These are phyloP conservation scores for Ottelia alismoides DNA, from an alignment of 106 monocot species.

Conservation along the genomic window DNA sequence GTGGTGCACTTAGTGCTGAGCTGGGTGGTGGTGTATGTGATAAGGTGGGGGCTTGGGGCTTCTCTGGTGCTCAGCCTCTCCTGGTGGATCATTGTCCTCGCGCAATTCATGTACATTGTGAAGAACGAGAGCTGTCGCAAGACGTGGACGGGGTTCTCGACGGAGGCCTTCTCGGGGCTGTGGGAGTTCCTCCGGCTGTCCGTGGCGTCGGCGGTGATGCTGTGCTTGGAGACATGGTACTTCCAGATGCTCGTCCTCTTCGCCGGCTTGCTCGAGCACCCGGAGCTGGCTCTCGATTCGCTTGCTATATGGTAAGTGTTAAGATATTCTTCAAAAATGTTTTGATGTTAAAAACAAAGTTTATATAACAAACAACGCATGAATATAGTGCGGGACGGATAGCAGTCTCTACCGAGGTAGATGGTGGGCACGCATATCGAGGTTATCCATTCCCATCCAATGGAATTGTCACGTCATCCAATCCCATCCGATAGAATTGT, in stretches of 20 bases:
- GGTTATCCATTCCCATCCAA: no score
- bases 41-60: slow-evolving; percentile 32
- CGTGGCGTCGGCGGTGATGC: slow-evolving; percentile 54
- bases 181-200: slow-evolving; percentile 65
- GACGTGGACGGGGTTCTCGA: slow-evolving; percentile 59
- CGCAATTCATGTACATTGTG: slow-evolving; percentile 32
- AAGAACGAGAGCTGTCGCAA: slow-evolving; percentile 27
- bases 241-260: slow-evolving; percentile 25
- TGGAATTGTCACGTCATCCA: no score
- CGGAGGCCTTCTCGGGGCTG: slow-evolving; percentile 33
- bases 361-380: no score
- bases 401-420: no score
- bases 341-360: no score
- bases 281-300: slow-evolving; percentile 49
- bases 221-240: slow-evolving; percentile 72
- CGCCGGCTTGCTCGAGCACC: slow-evolving; percentile 26
- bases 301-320: slow-evolving; percentile 37
- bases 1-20: slow-evolving; percentile 35
- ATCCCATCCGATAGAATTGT: no score
- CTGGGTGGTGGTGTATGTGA: slow-evolving; percentile 33
- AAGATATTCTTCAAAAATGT: no score
- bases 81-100: slow-evolving; percentile 47
- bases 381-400: no score
- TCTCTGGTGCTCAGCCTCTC: slow-evolving; percentile 49
- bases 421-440: no score